These are phyloP conservation scores for Trichoderma hamatum DNA, from an alignment of 2,329 filamentous ascomycete genomes.

Conservation along the genomic window DNA sequence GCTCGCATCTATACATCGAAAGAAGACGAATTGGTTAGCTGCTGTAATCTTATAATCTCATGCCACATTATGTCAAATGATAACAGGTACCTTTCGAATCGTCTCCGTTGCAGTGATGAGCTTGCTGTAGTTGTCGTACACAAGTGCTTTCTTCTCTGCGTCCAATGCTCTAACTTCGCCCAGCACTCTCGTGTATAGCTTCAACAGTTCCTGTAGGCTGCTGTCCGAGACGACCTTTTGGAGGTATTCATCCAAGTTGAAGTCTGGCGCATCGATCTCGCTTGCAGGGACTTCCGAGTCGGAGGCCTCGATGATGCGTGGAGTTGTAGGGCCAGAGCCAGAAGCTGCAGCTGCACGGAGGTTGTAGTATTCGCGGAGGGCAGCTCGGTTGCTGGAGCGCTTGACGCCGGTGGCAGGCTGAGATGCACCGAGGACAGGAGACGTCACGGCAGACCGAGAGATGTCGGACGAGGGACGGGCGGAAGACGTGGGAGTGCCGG, in stretches of 20 bases:
- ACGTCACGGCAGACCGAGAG: conserved; percentile 62
- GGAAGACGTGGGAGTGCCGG: conserved; percentile 69
- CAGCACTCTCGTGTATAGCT: conserved; percentile 70
- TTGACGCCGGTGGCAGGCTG: conserved; percentile 41
- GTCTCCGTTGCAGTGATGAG: conserved; percentile 96
- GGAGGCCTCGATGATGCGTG: conserved; percentile 51
- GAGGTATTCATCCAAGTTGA: conserved; percentile 73
- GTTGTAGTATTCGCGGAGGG: conserved; percentile 93
- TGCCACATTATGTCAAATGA: background rate
- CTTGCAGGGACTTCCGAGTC: conserved; percentile 63
- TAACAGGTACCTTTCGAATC: conserved; percentile 67
- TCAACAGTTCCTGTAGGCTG: conserved; percentile 68
- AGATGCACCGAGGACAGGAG: conserved; percentile 44
- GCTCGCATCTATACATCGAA: conserved; percentile 64
- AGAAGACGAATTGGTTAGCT: background rate
- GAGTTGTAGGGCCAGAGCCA: conserved; percentile 36
- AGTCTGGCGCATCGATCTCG: conserved; percentile 74
- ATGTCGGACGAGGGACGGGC: conserved; percentile 73
- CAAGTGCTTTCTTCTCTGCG: conserved; percentile 93
- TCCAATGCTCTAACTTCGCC: conserved; percentile 87
- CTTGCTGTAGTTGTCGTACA: conserved; percentile 98
- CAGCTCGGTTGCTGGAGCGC: conserved; percentile 73
- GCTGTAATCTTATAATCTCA: background rate
- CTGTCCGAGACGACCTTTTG: conserved; percentile 61
- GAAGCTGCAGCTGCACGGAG: conserved; percentile 55